Conservation (phyloP, 2,329 filamentous ascomycete species). For the Colletotrichum tamarilloi region DNA sequence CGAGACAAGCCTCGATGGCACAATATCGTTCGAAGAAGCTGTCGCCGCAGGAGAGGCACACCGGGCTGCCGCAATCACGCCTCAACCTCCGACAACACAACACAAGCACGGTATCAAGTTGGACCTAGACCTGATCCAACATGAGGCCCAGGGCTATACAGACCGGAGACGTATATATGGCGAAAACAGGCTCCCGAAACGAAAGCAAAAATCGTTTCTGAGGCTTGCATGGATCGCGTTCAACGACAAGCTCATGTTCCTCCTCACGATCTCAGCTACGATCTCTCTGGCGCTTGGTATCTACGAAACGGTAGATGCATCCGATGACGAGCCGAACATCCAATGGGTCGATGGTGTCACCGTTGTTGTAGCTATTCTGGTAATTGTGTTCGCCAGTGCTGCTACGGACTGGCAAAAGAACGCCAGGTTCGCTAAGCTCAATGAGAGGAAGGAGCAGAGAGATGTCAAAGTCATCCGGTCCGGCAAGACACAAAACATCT, state of each 20-base stretch:
- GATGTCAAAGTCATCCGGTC: conserved; percentile 81
- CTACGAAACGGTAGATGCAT: conserved; percentile 74
- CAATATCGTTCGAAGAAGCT: conserved; percentile 62
- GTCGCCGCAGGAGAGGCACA: conserved; percentile 48
- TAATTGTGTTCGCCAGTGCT: conserved; percentile 82
- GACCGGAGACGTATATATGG: conserved; percentile 79
- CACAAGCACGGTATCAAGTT: conserved; percentile 30
- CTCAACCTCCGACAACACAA: conserved; percentile 40
- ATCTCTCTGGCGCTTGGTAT: conserved; percentile 81
- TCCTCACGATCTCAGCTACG: conserved; percentile 77
- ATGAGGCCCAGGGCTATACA: conserved; percentile 48
- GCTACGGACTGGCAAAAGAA: conserved; percentile 87
- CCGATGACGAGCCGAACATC: conserved; percentile 63
- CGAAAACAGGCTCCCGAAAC: conserved; percentile 74
- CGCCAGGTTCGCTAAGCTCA: conserved; percentile 82
- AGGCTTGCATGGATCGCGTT: conserved; percentile 83
- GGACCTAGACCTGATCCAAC: conserved; percentile 31
- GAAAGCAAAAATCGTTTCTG: conserved; percentile 76
- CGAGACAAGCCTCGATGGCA: conserved; percentile 57
- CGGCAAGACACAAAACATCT: conserved; percentile 75
- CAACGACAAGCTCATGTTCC: conserved; percentile 82
- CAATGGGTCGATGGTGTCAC: conserved; percentile 88
- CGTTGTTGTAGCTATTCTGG: conserved; percentile 79
- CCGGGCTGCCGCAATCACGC: conserved; percentile 42
- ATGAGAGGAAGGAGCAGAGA: conserved; percentile 82